These are phyloP conservation scores for Phyllosticta ampelicida DNA, from an alignment of 2,329 filamentous ascomycete species.

Conservation along the genomic window DNA sequence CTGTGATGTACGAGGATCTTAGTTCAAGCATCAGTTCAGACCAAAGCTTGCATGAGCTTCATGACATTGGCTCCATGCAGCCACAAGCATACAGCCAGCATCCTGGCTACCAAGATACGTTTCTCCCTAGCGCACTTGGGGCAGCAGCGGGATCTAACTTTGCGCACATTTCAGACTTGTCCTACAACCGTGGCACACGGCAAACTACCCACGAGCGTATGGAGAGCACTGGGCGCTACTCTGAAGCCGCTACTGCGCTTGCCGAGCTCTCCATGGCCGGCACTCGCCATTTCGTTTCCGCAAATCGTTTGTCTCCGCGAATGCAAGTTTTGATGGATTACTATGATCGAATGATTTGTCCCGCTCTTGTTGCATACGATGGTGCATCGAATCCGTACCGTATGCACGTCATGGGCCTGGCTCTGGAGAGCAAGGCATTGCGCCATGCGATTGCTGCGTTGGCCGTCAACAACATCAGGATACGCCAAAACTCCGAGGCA, in stretches of 20 bases:
- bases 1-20: slow-evolving; percentile 28
- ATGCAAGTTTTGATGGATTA: slow-evolving; percentile 88
- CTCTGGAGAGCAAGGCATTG: slow-evolving; percentile 67
- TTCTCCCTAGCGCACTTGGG: slow-evolving; percentile 14
- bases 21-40: slow-evolving; percentile 38
- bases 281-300: neutral
- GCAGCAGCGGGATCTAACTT: slow-evolving; percentile 10
- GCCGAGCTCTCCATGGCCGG: neutral
- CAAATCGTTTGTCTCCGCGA: slow-evolving; percentile 50
- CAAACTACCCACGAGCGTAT: slow-evolving; percentile 1
- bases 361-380: slow-evolving; percentile 85
- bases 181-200: slow-evolving; percentile 18
- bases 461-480: slow-evolving; percentile 79
- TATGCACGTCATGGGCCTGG: slow-evolving; percentile 68
- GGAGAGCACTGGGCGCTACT: slow-evolving; percentile 12
- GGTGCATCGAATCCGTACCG: slow-evolving; percentile 77
- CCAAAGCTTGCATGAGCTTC: slow-evolving; percentile 34
- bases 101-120: slow-evolving; percentile 28
- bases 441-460: slow-evolving; percentile 87
- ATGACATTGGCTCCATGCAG: slow-evolving; percentile 27
- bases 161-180: slow-evolving; percentile 22
- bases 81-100: slow-evolving; percentile 22
- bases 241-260: slow-evolving; percentile 2
- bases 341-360: slow-evolving; percentile 85
- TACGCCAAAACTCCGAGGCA: slow-evolving; percentile 57